A percentile compares a stretch with the other conserved stretches of the same genome.
These are phyloP conservation scores for Dillenia turbinata DNA, from an alignment of 164 flowering plant species.

Conservation along the genomic window DNA sequence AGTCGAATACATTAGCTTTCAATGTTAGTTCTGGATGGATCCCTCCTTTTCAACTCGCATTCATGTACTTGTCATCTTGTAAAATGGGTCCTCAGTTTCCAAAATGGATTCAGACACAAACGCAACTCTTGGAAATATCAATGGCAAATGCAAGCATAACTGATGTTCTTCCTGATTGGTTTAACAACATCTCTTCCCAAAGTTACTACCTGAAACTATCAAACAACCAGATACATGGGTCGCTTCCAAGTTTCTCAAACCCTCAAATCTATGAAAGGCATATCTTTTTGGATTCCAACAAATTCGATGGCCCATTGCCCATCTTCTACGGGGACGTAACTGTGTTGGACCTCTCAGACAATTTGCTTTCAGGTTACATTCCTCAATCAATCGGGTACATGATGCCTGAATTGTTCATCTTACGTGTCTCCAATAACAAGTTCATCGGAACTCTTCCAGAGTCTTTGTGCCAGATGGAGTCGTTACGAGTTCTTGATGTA, in stretches of 20 bases:
- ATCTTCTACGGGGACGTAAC: not conserved
- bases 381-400: not conserved
- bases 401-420: not conserved
- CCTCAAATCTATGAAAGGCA: too few species aligned
- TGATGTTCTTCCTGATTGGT: constrained; percentile 7
- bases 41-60: constrained; percentile 16
- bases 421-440: not conserved
- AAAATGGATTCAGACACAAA: not conserved
- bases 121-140: not conserved
- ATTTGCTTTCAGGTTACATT: constrained; percentile 6
- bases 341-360: constrained; percentile 8
- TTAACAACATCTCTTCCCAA: constrained; percentile 1
- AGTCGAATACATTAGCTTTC: not conserved
- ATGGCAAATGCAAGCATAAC: constrained; percentile 5
- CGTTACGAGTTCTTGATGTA: not conserved
- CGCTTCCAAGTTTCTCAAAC: not conserved
- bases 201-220: constrained; percentile 1
- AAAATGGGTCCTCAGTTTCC: not conserved
- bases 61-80: not conserved
- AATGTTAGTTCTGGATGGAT: constrained; percentile 13
- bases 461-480: not conserved
- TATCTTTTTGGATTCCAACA: constrained; percentile 4
- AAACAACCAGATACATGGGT: constrained; percentile 1
- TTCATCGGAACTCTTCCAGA: not conserved
- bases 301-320: constrained; percentile 2